Conservation (phyloP, 2,329 filamentous ascomycete genomes). For the Aplosporella prunicola region DNA sequence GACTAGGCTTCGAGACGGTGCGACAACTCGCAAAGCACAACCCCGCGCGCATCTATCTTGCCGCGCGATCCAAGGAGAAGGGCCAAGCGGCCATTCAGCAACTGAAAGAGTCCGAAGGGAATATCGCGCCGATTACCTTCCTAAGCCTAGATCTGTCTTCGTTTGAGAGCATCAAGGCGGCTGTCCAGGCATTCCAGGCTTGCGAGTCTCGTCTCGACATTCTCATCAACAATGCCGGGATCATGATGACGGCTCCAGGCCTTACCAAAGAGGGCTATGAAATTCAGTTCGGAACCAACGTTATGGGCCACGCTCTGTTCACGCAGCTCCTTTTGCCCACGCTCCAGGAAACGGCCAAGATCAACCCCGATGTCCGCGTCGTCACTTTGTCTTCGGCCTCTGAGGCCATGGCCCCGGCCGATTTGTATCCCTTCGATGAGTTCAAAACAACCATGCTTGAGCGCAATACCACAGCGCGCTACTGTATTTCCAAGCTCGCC, state of each 20-base stretch:
- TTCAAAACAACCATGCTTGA: background rate
- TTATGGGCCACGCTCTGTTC: slow-evolving; percentile 42
- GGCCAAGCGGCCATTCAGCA: slow-evolving; percentile 30
- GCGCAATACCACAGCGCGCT: background rate
- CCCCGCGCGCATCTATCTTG: slow-evolving; percentile 38
- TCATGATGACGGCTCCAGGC: slow-evolving; percentile 29
- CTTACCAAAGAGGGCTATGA: slow-evolving; percentile 41
- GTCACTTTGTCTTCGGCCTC: slow-evolving; percentile 31
- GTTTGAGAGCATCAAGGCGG: slow-evolving; percentile 30
- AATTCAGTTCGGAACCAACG: slow-evolving; percentile 43
- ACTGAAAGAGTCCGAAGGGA: slow-evolving; percentile 27
- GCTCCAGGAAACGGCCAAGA: slow-evolving; percentile 32
- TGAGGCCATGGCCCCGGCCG: slow-evolving; percentile 15
- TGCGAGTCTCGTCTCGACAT: slow-evolving; percentile 35
- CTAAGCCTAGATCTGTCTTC: slow-evolving; percentile 35
- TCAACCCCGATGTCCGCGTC: slow-evolving; percentile 36
- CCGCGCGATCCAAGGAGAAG: slow-evolving; percentile 34
- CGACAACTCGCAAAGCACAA: slow-evolving; percentile 35
- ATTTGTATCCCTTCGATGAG: background rate
- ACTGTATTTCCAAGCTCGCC: background rate
- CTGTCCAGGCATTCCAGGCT: slow-evolving; percentile 25
- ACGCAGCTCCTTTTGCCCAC: slow-evolving; percentile 38
- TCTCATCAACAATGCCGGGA: slow-evolving; percentile 39
- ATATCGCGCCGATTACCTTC: slow-evolving; percentile 27
- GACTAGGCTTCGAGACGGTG: slow-evolving; percentile 39